Percentiles rank a stretch among this genome's conserved stretches.
Evolutionary conservation across 1,284 basidiomycete species (phyloP).

Genomic region (Porphyrellus sp.): DNA sequence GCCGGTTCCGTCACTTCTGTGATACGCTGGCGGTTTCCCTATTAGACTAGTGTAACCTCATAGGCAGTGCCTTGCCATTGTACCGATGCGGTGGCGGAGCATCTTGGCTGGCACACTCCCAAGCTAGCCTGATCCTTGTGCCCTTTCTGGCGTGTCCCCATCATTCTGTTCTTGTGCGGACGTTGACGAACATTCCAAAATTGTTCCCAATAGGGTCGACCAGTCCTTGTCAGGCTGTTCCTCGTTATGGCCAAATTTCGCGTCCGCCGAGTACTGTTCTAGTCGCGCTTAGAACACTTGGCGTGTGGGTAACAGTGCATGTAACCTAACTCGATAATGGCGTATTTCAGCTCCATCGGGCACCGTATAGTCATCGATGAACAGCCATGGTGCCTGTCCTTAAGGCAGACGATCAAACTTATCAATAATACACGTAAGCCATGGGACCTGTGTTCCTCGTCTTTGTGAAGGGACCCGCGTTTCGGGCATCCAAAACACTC

Average conservation of each 20-base stretch:
- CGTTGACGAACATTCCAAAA: background rate
- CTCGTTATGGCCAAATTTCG: background rate
- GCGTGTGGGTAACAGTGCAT: background rate
- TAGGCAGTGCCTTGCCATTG: background rate
- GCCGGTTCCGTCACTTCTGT: background rate
- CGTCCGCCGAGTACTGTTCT: background rate
- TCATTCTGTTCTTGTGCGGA: background rate
- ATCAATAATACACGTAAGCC: background rate
- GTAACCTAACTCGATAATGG: background rate
- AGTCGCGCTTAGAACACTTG: too few species aligned
- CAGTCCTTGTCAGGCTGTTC: background rate
- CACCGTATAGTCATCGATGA: background rate
- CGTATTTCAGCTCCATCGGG: background rate
- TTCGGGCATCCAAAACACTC: background rate
- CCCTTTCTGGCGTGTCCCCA: background rate
- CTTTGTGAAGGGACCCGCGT: background rate
- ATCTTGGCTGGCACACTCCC: background rate
- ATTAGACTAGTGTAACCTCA: background rate
- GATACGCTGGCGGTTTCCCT: background rate
- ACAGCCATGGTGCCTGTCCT: slow-evolving; percentile 1
- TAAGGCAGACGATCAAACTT: background rate
- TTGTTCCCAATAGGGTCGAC: background rate
- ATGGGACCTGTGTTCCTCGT: background rate
- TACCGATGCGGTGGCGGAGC: background rate
- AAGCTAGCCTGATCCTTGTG: background rate